These are phyloP conservation scores for Phytomonas francai DNA, from an alignment of 208 protist genomes.

Conservation along the genomic window DNA sequence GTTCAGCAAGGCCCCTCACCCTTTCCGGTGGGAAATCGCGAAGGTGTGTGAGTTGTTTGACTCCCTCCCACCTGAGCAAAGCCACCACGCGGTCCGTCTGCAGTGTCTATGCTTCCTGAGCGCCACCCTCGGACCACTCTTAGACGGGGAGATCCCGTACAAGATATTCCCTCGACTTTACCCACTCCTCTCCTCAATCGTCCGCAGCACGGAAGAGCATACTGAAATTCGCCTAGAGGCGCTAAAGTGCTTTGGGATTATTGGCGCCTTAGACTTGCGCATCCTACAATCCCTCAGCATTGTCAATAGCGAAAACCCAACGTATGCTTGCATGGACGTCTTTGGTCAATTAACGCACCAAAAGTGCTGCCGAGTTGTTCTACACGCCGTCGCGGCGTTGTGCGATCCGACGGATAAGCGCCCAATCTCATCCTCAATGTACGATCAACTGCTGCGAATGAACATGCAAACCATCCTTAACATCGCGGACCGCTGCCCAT, in stretches of 20 bases:
- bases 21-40: constrained; percentile 53
- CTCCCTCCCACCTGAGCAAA: constrained; percentile 37
- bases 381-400: constrained; percentile 45
- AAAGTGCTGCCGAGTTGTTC: constrained; percentile 65
- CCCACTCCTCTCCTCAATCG: constrained; percentile 41
- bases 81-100: constrained; percentile 44
- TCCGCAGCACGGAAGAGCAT: constrained; percentile 60
- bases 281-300: constrained; percentile 56
- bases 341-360: constrained; percentile 42
- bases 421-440: constrained; percentile 16
- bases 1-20: constrained; percentile 34
- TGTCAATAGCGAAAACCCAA: constrained; percentile 16
- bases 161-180: constrained; percentile 66
- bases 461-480: constrained; percentile 67
- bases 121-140: constrained; percentile 49
- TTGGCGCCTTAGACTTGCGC: constrained; percentile 74
- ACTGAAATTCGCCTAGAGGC: constrained; percentile 71
- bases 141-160: constrained; percentile 62
- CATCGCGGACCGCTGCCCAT: constrained; percentile 64
- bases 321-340: constrained; percentile 17
- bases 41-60: constrained; percentile 59
- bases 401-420: constrained; percentile 43
- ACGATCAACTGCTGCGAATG: constrained; percentile 47
- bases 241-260: constrained; percentile 60
- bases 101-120: constrained; percentile 68